Evolutionary conservation across 148 eudicot species (phyloP).

Genomic region (Rhododendron williamsianum): DNA sequence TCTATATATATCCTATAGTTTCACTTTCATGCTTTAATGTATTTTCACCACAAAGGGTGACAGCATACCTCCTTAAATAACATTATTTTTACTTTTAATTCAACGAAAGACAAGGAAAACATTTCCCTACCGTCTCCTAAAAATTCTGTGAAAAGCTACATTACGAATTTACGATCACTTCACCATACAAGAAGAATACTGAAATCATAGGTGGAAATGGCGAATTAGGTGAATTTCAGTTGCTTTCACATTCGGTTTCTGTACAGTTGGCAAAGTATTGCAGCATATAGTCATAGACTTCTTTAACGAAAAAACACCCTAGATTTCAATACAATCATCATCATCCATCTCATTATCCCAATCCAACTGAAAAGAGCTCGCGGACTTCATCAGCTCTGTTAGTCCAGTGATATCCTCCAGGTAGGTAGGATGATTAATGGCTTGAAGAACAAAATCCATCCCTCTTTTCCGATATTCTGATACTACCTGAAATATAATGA

Average conservation of each 20-base stretch:
- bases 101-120: background rate
- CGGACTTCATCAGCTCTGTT: conserved; percentile 74
- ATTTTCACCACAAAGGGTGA: background rate
- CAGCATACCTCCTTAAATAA: background rate
- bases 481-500: conserved; percentile 52
- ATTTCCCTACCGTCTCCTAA: background rate
- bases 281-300: background rate
- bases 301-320: background rate
- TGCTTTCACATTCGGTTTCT: background rate
- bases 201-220: background rate
- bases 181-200: background rate
- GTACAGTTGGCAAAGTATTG: conserved; percentile 7
- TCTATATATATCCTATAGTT: background rate
- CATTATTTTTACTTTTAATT: background rate
- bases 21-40: background rate
- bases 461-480: conserved; percentile 62
- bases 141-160: background rate
- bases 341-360: conserved; percentile 67
- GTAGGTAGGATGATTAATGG: conserved; percentile 90
- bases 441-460: conserved; percentile 72
- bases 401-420: conserved; percentile 90
- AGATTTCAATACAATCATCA: conserved; percentile 51
- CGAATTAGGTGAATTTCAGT: background rate
- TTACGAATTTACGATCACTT: background rate
- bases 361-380: conserved; percentile 50